A percentile compares a stretch with the other conserved stretches of the same genome.
phyloP scores from a whole-genome alignment of 768 basidiomycete species.

The Rickenella mellea region DNA sequence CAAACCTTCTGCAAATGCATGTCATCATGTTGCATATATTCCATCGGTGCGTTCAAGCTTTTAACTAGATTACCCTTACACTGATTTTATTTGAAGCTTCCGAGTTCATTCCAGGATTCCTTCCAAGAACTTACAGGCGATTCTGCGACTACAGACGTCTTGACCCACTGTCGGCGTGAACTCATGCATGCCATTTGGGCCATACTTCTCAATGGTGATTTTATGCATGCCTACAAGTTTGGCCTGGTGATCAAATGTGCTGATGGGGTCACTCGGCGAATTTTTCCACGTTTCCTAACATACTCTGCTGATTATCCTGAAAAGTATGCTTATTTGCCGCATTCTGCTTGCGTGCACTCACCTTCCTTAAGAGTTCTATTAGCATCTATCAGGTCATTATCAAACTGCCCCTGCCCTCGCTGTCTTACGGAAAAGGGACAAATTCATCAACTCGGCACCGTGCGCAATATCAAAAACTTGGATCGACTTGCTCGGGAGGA shows the following conservation, averaged over 20 bases:
- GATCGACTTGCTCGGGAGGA: slow-evolving; percentile 8
- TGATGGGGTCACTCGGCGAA: slow-evolving; percentile 15
- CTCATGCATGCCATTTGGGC: slow-evolving; percentile 22
- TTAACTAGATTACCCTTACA: not conserved
- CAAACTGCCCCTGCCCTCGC: slow-evolving; percentile 28
- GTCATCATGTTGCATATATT: slow-evolving; percentile 9
- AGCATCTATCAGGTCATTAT: slow-evolving; percentile 27
- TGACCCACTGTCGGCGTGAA: slow-evolving; percentile 13
- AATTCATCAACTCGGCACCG: slow-evolving; percentile 20
- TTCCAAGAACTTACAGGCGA: not conserved
- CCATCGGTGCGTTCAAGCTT: slow-evolving; percentile 3
- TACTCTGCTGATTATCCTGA: slow-evolving; percentile 27
- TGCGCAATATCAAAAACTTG: slow-evolving; percentile 6
- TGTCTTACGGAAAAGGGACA: slow-evolving; percentile 22
- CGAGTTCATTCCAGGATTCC: slow-evolving; percentile 3
- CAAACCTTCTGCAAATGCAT: slow-evolving; percentile 8
- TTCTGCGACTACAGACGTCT: not conserved
- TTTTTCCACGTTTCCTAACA: slow-evolving; percentile 18
- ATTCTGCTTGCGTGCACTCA: not conserved
- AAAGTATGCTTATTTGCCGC: slow-evolving; percentile 17
- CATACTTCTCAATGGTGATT: slow-evolving; percentile 13
- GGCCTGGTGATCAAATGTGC: slow-evolving; percentile 17
- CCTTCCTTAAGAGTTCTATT: slow-evolving; percentile 21
- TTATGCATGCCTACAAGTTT: slow-evolving; percentile 16
- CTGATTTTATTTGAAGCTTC: slow-evolving; percentile 3